Base-by-base conservation (phyloP, 495 filamentous ascomycete genomes). In the Monascus purpureus region DNA sequence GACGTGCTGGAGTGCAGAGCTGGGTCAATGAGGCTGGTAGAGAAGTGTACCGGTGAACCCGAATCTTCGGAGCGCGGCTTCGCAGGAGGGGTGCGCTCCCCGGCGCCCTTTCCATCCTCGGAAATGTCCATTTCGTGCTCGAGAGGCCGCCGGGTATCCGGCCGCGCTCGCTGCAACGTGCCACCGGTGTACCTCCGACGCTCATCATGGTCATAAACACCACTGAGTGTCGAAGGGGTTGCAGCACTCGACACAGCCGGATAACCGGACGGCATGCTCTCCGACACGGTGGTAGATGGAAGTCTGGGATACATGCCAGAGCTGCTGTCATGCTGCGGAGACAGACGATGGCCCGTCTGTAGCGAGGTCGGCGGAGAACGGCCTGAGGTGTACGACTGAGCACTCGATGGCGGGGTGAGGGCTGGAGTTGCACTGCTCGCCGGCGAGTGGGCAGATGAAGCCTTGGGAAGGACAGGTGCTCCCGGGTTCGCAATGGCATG, bases 131-230 rank as follows among this genome's bases (percentile, higher is more conserved):
- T 73, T 8, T 58, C 41, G 31, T 46, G 37, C 17, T 64, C 51
- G 17, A 52, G 43, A 20, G 42, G 36, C 30, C 43, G 45, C 12
- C 52, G 54, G 30, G 61, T 48, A 26, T 61, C 67, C 27, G 57
- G 63, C 14, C 61, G 69, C 15, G 76, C 72, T 42, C 77, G 78
- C 57, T 94, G 86, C 29, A 96, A 66, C 45, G 83, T 75, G 27
- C 86, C 83, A 32, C 86, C 86, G 14, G 80, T 88, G 56, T 84
- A 87, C 19, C 86, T 75, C 24, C 86, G 82, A 29, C 83, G 80
- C 36, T 80, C 75, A 33, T 85, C 77, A 31, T 74, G 62, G 39
- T 88, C 84, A 47, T 86, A 92, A 29, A 67, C 78, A 6, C 79
- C 75, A 17, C 81, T 84, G 8, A 97, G 74, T 12, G 80, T 84